A percentile compares a stretch with the other conserved stretches of the same genome.
Evolutionary conservation across 768 basidiomycete genomes (phyloP).

Genomic region (Pleurotus tuber-regium): DNA sequence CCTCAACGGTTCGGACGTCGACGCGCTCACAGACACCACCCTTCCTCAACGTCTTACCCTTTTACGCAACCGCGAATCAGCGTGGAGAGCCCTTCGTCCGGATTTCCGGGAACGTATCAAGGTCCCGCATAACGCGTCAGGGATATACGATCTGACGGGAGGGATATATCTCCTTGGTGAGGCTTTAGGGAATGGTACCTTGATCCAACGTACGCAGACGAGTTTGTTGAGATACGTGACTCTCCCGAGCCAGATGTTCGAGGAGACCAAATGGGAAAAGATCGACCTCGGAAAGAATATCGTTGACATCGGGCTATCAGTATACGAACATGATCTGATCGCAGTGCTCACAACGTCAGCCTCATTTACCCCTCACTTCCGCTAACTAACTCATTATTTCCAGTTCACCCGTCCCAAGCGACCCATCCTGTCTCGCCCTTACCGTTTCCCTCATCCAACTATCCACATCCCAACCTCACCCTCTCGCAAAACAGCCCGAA

Average conservation of each 20-base stretch:
- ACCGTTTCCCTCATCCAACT: constrained; percentile 17
- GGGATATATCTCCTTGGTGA: constrained; percentile 39
- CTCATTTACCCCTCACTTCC: too few species aligned
- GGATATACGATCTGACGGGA: constrained; percentile 42
- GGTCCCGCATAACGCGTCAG: constrained; percentile 26
- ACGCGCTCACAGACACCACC: constrained; percentile 18
- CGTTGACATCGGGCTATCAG: constrained; percentile 41
- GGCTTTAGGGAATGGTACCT: not conserved
- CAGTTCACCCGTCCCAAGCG: not conserved
- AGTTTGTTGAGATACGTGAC: constrained; percentile 28
- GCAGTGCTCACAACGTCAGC: constrained; percentile 39
- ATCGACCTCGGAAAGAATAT: constrained; percentile 28
- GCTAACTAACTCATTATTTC: too few species aligned
- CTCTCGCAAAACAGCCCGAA: constrained; percentile 10
- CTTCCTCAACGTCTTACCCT: constrained; percentile 23
- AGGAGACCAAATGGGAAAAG: constrained; percentile 26
- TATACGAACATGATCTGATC: constrained; percentile 44
- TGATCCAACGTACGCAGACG: constrained; percentile 11
- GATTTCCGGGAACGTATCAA: constrained; percentile 24
- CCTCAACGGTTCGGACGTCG: constrained; percentile 24
- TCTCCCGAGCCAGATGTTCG: constrained; percentile 27
- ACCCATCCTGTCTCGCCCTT: constrained; percentile 4
- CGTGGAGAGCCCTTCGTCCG: constrained; percentile 27
- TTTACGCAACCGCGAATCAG: constrained; percentile 24
- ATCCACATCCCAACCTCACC: constrained; percentile 18